Evolutionary conservation across 306 rosid genomes (phyloP).

Genomic region (Pueraria montana): DNA sequence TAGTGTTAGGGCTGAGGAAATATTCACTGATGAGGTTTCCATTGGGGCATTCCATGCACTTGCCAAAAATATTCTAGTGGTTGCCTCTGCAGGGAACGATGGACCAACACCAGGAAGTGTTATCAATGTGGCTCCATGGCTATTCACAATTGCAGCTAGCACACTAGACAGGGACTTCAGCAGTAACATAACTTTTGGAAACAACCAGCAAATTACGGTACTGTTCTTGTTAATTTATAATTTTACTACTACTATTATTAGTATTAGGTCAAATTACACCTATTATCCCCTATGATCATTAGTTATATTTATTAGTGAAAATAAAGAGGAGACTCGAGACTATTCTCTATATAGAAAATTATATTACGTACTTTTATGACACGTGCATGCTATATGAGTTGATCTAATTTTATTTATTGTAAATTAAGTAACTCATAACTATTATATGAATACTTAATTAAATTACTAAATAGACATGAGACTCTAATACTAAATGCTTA

Average conservation of each 20-base stretch:
- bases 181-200: slow-evolving; percentile 57
- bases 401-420: too few relatives aligned
- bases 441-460: too few relatives aligned
- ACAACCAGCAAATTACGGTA: slow-evolving; percentile 48
- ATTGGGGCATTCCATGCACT: slow-evolving; percentile 76
- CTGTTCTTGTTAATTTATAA: neutral
- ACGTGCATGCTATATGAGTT: too few relatives aligned
- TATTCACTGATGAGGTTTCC: slow-evolving; percentile 48
- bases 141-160: slow-evolving; percentile 74
- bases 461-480: too few relatives aligned
- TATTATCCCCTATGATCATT: too few relatives aligned
- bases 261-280: neutral
- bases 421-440: too few relatives aligned
- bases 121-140: slow-evolving; percentile 71
- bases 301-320: too few relatives aligned
- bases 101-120: slow-evolving; percentile 65
- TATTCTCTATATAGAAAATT: too few relatives aligned
- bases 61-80: slow-evolving; percentile 52
- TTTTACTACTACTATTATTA: neutral
- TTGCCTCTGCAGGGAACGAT: slow-evolving; percentile 69
- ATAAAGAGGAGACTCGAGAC: too few relatives aligned
- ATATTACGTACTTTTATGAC: too few relatives aligned
- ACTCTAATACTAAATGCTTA: too few relatives aligned
- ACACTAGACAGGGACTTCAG: slow-evolving; percentile 67
- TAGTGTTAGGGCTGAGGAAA: neutral